Percentiles rank a stretch among this genome's conserved stretches.
Conservation (phyloP, 768 basidiomycete species). For the Termitomyces sp. region DNA sequence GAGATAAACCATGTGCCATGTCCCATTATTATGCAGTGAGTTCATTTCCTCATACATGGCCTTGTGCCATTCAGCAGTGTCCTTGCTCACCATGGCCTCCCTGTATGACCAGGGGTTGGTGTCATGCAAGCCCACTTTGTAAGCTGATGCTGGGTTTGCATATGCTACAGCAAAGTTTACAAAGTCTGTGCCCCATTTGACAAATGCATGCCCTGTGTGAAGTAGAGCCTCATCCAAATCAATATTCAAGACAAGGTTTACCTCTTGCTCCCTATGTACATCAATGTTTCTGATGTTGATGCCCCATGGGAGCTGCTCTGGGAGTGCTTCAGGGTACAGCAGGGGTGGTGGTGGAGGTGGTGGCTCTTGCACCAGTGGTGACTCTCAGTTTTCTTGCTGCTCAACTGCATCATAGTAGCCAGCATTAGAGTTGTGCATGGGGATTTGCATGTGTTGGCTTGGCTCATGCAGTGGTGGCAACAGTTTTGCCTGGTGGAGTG, state of each 20-base stretch:
- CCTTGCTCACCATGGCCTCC: slow-evolving; percentile 15
- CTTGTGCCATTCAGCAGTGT: background rate
- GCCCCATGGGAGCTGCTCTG: background rate
- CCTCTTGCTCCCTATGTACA: too few species aligned
- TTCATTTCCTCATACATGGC: too few species aligned
- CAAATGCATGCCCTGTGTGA: too few species aligned
- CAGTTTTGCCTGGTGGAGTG: background rate
- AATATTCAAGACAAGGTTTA: too few species aligned
- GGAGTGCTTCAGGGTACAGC: background rate
- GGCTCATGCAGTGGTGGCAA: background rate
- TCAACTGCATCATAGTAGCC: background rate
- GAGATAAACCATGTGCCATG: too few species aligned
- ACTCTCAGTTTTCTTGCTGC: background rate
- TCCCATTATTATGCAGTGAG: too few species aligned
- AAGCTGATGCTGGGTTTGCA: background rate
- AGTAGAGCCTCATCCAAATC: too few species aligned
- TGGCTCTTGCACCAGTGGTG: background rate
- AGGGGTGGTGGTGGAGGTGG: background rate
- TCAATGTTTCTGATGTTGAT: background rate
- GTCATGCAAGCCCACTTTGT: slow-evolving; percentile 1
- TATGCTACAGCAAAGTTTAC: background rate
- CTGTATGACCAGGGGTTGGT: slow-evolving; percentile 7
- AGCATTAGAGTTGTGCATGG: background rate
- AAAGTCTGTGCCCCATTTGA: background rate
- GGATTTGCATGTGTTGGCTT: background rate